phyloP scores from a whole-genome alignment of 1,139 yeast genomes.

The Candida labiduridarum region DNA sequence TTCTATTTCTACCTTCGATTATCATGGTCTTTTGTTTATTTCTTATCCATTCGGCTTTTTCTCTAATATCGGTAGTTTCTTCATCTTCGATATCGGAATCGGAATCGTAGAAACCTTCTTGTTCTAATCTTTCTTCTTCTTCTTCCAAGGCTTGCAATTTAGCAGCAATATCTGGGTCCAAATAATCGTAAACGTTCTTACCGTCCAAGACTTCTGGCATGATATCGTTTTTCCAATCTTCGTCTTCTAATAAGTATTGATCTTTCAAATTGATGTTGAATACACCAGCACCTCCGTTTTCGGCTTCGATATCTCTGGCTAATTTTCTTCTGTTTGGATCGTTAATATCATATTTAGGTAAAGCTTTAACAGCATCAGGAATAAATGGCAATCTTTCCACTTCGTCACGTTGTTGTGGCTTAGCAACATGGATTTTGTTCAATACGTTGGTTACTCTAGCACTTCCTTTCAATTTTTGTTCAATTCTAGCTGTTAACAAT shows the following conservation, averaged over 20 bases:
- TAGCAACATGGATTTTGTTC: conserved; percentile 94
- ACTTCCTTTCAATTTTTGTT: conserved; percentile 92
- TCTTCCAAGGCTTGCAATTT: conserved; percentile 94
- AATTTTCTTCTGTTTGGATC: conserved; percentile 84
- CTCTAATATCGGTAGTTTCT: conserved; percentile 72
- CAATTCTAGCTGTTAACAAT: conserved; percentile 91
- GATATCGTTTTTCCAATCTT: conserved; percentile 95
- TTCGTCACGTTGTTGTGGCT: conserved; percentile 88
- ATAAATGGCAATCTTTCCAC: conserved; percentile 74
- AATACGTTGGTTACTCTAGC: conserved; percentile 86
- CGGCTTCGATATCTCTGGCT: conserved; percentile 88
- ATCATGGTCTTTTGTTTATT: conserved; percentile 93
- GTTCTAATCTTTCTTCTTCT: conserved; percentile 91
- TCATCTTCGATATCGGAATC: conserved; percentile 64
- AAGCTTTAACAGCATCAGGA: conserved; percentile 67
- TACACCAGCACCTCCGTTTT: conserved; percentile 99
- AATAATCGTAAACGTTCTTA: conserved; percentile 93
- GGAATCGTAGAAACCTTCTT: conserved; percentile 94
- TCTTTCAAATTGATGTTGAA: conserved; percentile 92
- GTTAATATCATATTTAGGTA: conserved; percentile 69
- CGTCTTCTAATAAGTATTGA: conserved; percentile 87
- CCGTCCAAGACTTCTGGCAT: conserved; percentile 98
- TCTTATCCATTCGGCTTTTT: conserved; percentile 94
- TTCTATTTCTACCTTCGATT: conserved; percentile 83
- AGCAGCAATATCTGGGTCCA: conserved; percentile 93